A percentile compares a stretch with the other conserved stretches of the same genome.
phyloP scores from a whole-genome alignment of 73 alveolate species.

The Effrenium voratum region DNA sequence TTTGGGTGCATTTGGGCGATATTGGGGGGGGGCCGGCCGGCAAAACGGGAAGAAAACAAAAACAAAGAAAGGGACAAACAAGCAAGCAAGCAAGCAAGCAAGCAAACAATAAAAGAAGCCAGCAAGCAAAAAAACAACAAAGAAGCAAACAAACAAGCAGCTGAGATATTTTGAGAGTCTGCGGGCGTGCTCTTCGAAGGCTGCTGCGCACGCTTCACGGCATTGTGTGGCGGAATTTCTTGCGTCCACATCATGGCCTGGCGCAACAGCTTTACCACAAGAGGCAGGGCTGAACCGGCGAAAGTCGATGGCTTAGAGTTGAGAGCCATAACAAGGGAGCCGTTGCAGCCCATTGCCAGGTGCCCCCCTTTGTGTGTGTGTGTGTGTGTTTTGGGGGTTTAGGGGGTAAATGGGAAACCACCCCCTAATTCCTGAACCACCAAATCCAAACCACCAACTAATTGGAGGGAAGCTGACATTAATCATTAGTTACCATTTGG shows the following conservation, averaged over 20 bases:
- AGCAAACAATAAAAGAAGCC: not conserved
- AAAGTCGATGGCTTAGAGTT: not conserved
- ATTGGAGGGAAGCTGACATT: too few species aligned
- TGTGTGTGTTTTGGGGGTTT: too few species aligned
- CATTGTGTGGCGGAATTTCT: slow-evolving; percentile 85
- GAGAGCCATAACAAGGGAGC: not conserved
- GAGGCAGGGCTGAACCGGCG: not conserved
- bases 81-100: not conserved
- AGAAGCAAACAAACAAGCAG: not conserved
- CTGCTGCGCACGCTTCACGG: slow-evolving; percentile 87
- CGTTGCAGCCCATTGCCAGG: too few species aligned
- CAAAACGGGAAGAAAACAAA: too few species aligned
- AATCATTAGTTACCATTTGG: too few species aligned
- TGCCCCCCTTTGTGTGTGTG: too few species aligned
- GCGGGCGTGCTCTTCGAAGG: not conserved
- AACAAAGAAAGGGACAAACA: not conserved
- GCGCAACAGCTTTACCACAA: slow-evolving; percentile 92
- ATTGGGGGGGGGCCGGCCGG: not conserved
- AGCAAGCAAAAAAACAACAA: not conserved
- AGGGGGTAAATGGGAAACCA: too few species aligned
- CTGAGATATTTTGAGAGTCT: not conserved
- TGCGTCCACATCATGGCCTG: slow-evolving; percentile 92
- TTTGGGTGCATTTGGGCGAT: not conserved
- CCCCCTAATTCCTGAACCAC: too few species aligned
- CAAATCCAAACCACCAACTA: too few species aligned